Evolutionary conservation across 2,329 filamentous ascomycete genomes (phyloP).

Genomic region (Calonectria pseudoreteaudii): DNA sequence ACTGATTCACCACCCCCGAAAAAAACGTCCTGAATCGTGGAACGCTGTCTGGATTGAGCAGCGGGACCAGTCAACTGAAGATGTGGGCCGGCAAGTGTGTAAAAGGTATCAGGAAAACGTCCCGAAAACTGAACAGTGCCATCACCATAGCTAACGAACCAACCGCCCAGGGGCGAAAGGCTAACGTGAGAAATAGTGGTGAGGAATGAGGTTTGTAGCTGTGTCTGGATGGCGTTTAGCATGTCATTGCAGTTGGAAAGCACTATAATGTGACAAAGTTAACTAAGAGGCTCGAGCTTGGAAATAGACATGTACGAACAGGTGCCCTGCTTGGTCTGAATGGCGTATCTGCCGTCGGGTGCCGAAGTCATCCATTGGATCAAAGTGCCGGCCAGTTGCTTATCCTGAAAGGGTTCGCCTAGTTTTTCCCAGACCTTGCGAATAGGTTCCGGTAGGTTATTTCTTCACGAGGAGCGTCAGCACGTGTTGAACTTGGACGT

Average conservation of each 20-base stretch:
- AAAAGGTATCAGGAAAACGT: slow-evolving; percentile 19
- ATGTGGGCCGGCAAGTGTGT: neutral
- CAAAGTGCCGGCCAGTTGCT: slow-evolving; percentile 20
- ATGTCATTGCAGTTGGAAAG: slow-evolving; percentile 18
- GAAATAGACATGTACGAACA: neutral
- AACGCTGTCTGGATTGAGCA: neutral
- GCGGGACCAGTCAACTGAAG: neutral
- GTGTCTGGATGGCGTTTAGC: neutral
- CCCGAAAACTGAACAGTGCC: slow-evolving; percentile 15
- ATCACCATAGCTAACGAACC: slow-evolving; percentile 24
- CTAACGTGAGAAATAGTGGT: neutral
- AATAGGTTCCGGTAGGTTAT: slow-evolving; percentile 16
- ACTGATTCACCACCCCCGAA: slow-evolving; percentile 10
- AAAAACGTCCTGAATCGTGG: slow-evolving; percentile 2
- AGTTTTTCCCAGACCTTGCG: slow-evolving; percentile 23
- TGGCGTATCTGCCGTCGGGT: slow-evolving; percentile 16
- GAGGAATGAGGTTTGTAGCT: neutral
- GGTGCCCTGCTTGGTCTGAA: slow-evolving; percentile 22
- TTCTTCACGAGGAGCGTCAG: slow-evolving; percentile 1
- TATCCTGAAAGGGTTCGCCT: slow-evolving; percentile 16
- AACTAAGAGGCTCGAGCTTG: neutral
- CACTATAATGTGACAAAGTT: slow-evolving; percentile 11
- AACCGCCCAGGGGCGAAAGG: slow-evolving; percentile 26
- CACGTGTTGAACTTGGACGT: neutral
- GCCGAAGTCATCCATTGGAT: slow-evolving; percentile 22